A percentile compares a stretch with the other conserved stretches of the same genome.
phyloP scores from a whole-genome alignment of 169 alveolate species.

The Eimeria tenella region DNA sequence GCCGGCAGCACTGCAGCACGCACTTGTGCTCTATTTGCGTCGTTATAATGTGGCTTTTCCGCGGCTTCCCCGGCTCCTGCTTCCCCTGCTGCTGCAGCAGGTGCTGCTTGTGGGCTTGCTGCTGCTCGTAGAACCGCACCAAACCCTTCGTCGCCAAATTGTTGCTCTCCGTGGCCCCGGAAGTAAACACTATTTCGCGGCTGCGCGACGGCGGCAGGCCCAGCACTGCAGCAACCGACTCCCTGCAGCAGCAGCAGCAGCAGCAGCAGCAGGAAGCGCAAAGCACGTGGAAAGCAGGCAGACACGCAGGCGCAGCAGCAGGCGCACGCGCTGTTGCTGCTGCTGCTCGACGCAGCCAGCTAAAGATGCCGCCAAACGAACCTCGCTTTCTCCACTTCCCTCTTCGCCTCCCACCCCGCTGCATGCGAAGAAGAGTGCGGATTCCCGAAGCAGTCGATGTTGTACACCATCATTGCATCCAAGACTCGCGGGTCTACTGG shows the following conservation, averaged over 20 bases:
- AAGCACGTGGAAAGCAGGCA: not conserved
- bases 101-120: not conserved
- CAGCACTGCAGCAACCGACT: slow-evolving; percentile 48
- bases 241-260: not conserved
- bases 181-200: slow-evolving; percentile 97
- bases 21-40: slow-evolving; percentile 99
- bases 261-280: not conserved
- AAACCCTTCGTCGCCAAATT: slow-evolving; percentile 97
- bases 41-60: slow-evolving; percentile 95
- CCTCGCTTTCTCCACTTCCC: slow-evolving; percentile 96
- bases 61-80: slow-evolving; percentile 86
- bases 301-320: not conserved
- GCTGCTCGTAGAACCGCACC: slow-evolving; percentile 82
- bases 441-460: slow-evolving; percentile 94
- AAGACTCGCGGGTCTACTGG: slow-evolving; percentile 98
- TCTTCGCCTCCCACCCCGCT: slow-evolving; percentile 98
- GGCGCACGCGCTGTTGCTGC: not conserved
- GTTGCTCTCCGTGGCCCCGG: slow-evolving; percentile 99
- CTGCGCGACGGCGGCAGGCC: slow-evolving; percentile 36
- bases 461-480: slow-evolving; percentile 98
- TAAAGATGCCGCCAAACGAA: not conserved
- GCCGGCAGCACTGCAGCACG: slow-evolving; percentile 93
- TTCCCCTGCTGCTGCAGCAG: slow-evolving; percentile 67
- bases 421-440: slow-evolving; percentile 98
- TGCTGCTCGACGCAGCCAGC: not conserved